Evolutionary conservation across 177 flowering plant species (phyloP).

Genomic region (Vitis hybrid): DNA sequence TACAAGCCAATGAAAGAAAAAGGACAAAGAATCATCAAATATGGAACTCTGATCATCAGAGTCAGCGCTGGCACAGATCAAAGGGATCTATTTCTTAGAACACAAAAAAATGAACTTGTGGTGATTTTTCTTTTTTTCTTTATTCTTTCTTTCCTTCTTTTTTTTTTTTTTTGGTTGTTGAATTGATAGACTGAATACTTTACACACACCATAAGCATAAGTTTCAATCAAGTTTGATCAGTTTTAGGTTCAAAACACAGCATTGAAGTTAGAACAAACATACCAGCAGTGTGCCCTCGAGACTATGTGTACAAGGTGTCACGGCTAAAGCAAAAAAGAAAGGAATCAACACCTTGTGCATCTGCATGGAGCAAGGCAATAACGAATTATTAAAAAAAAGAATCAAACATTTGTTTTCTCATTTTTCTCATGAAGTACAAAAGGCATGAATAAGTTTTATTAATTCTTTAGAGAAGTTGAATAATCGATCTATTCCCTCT

Average conservation of each 20-base stretch:
- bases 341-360: conserved; percentile 16
- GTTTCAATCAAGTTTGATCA: background rate
- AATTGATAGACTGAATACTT: background rate
- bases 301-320: conserved; percentile 57
- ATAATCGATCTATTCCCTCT: background rate
- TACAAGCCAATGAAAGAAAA: no score
- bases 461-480: background rate
- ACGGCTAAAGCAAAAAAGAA: conserved; percentile 43
- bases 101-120: no score
- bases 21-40: no score
- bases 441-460: background rate
- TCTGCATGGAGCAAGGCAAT: conserved; percentile 4
- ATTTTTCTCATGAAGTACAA: background rate
- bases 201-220: background rate
- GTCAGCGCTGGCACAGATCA: no score
- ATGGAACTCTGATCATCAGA: no score
- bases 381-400: background rate
- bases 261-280: background rate
- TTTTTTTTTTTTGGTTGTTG: no score
- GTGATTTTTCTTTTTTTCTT: background rate
- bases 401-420: background rate
- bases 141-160: background rate
- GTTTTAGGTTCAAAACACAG: background rate
- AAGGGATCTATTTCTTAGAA: no score
- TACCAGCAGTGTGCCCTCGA: conserved; percentile 75